Conservation (phyloP, 805 yeast species). For the Isabelozyma gotoi region DNA sequence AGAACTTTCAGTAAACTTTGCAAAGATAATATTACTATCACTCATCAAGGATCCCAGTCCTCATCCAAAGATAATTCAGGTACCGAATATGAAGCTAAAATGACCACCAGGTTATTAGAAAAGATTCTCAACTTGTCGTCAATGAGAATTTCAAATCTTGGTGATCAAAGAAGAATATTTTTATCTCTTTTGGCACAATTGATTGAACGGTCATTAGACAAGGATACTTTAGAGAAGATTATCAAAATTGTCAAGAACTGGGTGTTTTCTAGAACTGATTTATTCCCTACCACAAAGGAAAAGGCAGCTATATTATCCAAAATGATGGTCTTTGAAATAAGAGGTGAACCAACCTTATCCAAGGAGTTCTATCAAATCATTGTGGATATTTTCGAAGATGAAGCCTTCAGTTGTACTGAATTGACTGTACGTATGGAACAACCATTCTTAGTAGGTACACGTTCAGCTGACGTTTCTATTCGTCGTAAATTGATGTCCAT, state of each 20-base stretch:
- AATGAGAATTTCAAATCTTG: constrained; percentile 78
- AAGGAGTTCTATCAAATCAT: constrained; percentile 82
- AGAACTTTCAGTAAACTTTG: constrained; percentile 86
- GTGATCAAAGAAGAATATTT: constrained; percentile 91
- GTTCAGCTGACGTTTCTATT: constrained; percentile 71
- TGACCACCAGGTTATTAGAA: constrained; percentile 74
- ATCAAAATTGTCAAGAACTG: constrained; percentile 79
- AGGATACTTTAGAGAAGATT: constrained; percentile 69
- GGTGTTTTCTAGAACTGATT: constrained; percentile 81
- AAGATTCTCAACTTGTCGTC: constrained; percentile 77
- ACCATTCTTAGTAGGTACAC: constrained; percentile 92
- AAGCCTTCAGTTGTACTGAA: constrained; percentile 76
- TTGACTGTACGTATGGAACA: constrained; percentile 94
- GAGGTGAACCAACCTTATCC: constrained; percentile 79
- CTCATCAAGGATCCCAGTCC: constrained; percentile 47
- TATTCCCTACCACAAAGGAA: constrained; percentile 93
- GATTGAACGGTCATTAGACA: constrained; percentile 84
- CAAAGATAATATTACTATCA: constrained; percentile 75
- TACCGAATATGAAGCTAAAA: constrained; percentile 71
- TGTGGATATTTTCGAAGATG: constrained; percentile 82
- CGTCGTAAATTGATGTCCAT: constrained; percentile 79
- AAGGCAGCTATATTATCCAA: constrained; percentile 91
- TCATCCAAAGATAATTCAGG: constrained; percentile 29
- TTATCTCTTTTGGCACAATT: constrained; percentile 82
- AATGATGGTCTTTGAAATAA: constrained; percentile 87